Conservation (phyloP, 2,329 filamentous ascomycete genomes). For the Monosporascus cannonballus region DNA sequence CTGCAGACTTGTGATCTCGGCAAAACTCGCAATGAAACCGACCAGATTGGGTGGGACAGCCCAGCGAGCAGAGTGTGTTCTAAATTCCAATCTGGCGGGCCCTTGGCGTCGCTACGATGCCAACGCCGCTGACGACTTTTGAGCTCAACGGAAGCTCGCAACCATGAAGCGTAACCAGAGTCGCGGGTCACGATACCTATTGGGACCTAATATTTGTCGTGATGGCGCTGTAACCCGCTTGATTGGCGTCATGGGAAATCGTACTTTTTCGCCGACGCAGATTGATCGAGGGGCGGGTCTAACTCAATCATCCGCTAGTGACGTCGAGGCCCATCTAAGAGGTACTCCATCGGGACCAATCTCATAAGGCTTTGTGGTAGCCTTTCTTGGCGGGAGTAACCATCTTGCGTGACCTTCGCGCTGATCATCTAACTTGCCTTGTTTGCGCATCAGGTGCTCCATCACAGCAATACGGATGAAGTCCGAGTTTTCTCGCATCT, state of each 20-base stretch:
- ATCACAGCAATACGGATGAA: constrained; percentile 67
- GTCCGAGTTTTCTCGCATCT: constrained; percentile 64
- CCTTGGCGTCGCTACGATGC: neutral
- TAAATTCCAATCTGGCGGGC: neutral
- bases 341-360: constrained; percentile 54
- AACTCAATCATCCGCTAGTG: constrained; percentile 7
- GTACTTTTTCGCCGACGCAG: neutral
- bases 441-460: constrained; percentile 65
- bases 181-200: neutral
- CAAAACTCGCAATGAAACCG: constrained; percentile 8
- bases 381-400: constrained; percentile 60
- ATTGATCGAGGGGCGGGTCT: no score
- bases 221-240: neutral
- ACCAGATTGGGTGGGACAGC: constrained; percentile 7
- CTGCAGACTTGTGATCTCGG: constrained; percentile 11
- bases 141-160: no score
- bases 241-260: neutral
- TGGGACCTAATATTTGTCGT: neutral
- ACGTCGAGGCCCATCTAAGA: constrained; percentile 47
- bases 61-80: neutral
- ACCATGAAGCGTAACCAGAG: neutral
- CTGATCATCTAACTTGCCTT: constrained; percentile 60
- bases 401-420: constrained; percentile 62
- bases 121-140: neutral
- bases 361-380: constrained; percentile 46